Conservation (phyloP, 2,329 filamentous ascomycete species). For the Verticillium klebahnii region DNA sequence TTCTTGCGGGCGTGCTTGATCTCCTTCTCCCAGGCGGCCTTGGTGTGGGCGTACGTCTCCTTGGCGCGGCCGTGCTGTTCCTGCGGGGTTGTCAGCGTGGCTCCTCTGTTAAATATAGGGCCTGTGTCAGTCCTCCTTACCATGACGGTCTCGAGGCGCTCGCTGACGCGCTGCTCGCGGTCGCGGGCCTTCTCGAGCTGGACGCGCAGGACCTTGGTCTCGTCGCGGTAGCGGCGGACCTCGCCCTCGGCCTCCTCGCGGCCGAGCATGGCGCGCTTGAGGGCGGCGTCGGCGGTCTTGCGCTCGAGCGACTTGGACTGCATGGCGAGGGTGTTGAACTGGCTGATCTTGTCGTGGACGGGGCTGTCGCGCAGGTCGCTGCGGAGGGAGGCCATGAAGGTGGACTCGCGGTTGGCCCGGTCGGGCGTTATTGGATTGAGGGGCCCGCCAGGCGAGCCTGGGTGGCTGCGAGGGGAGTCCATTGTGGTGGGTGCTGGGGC, state of each 20-base stretch:
- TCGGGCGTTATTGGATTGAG: constrained; percentile 60
- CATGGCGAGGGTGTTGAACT: constrained; percentile 65
- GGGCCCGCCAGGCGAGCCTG: constrained; percentile 51
- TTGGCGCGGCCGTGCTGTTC: constrained; percentile 67
- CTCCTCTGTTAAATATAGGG: constrained; percentile 18
- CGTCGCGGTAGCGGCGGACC: constrained; percentile 58
- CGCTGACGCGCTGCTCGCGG: constrained; percentile 60
- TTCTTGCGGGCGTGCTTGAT: constrained; percentile 66
- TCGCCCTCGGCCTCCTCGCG: constrained; percentile 70
- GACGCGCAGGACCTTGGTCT: constrained; percentile 48
- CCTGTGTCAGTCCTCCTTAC: constrained; percentile 30
- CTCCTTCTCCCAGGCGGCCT: constrained; percentile 69
- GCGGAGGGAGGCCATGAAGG: constrained; percentile 29
- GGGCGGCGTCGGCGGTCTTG: constrained; percentile 60
- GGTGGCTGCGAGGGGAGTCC: constrained; percentile 42
- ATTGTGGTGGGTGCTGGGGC: constrained; percentile 22
- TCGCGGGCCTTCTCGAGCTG: constrained; percentile 62
- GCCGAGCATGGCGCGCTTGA: constrained; percentile 62
- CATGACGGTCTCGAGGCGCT: constrained; percentile 65
- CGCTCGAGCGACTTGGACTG: constrained; percentile 58
- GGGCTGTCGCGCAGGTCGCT: constrained; percentile 50
- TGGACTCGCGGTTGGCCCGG: constrained; percentile 48
- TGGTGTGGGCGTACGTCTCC: constrained; percentile 62
- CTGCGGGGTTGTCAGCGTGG: constrained; percentile 30
- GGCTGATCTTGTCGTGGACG: constrained; percentile 64